Evolutionary conservation across 2,329 filamentous ascomycete genomes (phyloP).

Genomic region (Aspergillus fijiensis): DNA sequence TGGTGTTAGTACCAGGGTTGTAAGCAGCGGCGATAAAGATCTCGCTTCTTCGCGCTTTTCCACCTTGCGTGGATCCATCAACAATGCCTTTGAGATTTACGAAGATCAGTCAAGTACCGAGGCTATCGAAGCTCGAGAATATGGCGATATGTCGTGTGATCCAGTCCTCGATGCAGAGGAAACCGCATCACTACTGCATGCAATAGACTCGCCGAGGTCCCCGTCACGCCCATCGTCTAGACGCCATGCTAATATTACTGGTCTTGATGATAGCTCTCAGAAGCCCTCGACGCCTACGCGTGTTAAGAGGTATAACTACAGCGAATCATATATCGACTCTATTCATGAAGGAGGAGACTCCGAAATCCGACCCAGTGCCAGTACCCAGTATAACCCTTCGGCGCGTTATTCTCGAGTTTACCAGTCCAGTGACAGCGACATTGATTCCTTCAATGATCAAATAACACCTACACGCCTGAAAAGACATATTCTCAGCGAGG

Average conservation of each 20-base stretch:
- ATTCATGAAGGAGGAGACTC: not conserved
- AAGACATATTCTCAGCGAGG: conserved; percentile 4
- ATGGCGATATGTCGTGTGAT: not conserved
- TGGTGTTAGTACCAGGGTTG: not conserved
- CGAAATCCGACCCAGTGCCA: conserved; percentile 1
- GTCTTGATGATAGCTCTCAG: not conserved
- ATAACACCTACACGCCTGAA: not conserved
- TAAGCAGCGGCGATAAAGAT: not conserved
- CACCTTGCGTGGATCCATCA: not conserved
- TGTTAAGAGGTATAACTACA: not conserved
- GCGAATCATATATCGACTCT: not conserved
- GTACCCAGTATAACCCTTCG: conserved; percentile 7
- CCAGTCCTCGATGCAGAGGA: not conserved
- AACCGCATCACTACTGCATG: not conserved
- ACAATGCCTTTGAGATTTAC: not conserved
- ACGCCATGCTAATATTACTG: not conserved
- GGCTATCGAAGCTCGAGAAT: not conserved
- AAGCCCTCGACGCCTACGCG: not conserved
- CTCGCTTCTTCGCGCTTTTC: not conserved
- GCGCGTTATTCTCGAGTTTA: conserved; percentile 7
- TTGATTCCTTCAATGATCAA: not conserved
- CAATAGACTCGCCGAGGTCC: not conserved
- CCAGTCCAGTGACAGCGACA: not conserved
- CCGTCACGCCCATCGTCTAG: not conserved
- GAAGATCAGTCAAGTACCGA: not conserved